phyloP scores from a whole-genome alignment of 176 grass and related monocot genomes.

The Carex myosuroides region DNA sequence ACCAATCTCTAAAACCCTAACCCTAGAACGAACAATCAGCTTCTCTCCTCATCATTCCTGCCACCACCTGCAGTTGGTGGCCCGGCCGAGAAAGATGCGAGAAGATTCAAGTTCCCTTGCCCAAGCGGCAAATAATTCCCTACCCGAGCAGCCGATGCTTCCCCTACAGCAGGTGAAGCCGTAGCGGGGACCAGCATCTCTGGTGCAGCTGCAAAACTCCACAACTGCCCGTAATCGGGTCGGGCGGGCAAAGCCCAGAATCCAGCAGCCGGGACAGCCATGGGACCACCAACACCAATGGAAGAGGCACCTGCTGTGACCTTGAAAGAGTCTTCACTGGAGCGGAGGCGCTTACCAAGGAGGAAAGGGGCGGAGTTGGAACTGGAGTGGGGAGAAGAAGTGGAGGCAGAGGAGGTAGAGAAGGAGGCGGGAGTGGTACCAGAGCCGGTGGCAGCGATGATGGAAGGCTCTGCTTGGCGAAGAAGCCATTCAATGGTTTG shows the following conservation, averaged over 20 bases:
- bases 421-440: slow-evolving; percentile 76
- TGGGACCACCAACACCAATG: background rate
- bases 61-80: slow-evolving; percentile 20
- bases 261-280: slow-evolving; percentile 14
- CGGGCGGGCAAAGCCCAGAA: slow-evolving; percentile 76
- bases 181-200: slow-evolving; percentile 49
- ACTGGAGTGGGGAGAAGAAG: slow-evolving; percentile 7
- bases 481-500: slow-evolving; percentile 98
- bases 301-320: background rate
- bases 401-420: slow-evolving; percentile 48
- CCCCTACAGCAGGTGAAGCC: slow-evolving; percentile 33
- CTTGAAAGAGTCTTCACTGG: background rate
- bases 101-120: slow-evolving; percentile 87
- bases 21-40: slow-evolving; percentile 21
- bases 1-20: slow-evolving; percentile 48
- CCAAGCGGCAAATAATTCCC: slow-evolving; percentile 86
- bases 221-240: slow-evolving; percentile 64
- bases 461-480: slow-evolving; percentile 86
- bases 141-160: slow-evolving; percentile 77
- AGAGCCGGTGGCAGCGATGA: slow-evolving; percentile 79
- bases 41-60: slow-evolving; percentile 43
- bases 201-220: slow-evolving; percentile 73
- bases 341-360: slow-evolving; percentile 69
- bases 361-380: slow-evolving; percentile 48
- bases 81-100: slow-evolving; percentile 63